Conservation (phyloP, 176 grass and related monocot species). For the Juncus effusus region DNA sequence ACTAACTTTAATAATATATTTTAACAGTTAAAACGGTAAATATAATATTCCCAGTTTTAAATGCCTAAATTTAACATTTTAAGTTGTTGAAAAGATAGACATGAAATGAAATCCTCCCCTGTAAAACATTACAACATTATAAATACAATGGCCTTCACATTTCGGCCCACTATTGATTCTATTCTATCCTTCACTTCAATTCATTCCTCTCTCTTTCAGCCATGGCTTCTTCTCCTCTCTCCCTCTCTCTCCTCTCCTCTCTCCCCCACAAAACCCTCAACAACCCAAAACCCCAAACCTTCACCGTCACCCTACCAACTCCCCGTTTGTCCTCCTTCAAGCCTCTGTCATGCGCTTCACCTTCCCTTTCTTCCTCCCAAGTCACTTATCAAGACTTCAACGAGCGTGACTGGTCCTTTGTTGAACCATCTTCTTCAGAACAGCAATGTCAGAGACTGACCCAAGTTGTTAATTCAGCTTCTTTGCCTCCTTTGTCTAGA, state of each 20-base stretch:
- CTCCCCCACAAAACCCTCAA: not conserved
- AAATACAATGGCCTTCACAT: too few species aligned
- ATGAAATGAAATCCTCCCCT: too few species aligned
- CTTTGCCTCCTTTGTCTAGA: conserved; percentile 40
- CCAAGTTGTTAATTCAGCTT: conserved; percentile 42
- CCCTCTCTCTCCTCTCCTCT: not conserved
- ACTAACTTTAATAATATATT: too few species aligned
- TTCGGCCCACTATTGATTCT: too few species aligned
- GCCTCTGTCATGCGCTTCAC: conserved; percentile 9
- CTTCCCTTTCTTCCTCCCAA: conserved; percentile 13
- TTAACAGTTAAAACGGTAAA: too few species aligned
- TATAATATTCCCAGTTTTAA: too few species aligned
- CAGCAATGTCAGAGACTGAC: conserved; percentile 7
- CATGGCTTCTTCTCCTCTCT: conserved; percentile 31
- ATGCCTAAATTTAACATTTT: too few species aligned
- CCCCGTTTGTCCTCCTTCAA: conserved; percentile 22
- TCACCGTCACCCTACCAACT: not conserved
- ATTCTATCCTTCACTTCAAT: too few species aligned
- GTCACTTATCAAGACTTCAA: conserved; percentile 56
- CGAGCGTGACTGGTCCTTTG: conserved; percentile 91
- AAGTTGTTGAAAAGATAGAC: too few species aligned
- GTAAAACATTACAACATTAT: too few species aligned
- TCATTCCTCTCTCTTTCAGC: conserved; percentile 22
- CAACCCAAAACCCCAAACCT: not conserved
- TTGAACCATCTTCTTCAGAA: conserved; percentile 23